A percentile compares a stretch with the other conserved stretches of the same genome.
phyloP scores from a whole-genome alignment of 192 early-diverging fungal species.

The Lobosporangium transversale region DNA sequence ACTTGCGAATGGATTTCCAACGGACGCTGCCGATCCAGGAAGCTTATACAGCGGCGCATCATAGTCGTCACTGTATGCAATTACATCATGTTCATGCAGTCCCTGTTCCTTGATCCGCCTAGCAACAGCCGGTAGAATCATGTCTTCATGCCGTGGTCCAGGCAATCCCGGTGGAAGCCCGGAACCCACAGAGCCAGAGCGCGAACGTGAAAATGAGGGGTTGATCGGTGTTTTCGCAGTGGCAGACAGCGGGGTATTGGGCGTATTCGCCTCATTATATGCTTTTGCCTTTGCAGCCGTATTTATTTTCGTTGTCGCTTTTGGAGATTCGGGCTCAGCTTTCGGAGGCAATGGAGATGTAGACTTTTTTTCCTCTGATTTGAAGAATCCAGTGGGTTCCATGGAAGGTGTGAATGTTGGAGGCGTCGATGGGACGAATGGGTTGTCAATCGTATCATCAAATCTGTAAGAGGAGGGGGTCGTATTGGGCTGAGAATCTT shows the following conservation, averaged over 20 bases:
- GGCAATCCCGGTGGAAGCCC: not conserved
- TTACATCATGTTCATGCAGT: slow-evolving; percentile 23
- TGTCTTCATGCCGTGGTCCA: slow-evolving; percentile 40
- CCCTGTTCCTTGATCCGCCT: slow-evolving; percentile 42
- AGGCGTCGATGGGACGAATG: slow-evolving; percentile 41
- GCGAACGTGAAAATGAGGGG: slow-evolving; percentile 1
- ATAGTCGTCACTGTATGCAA: slow-evolving; percentile 50
- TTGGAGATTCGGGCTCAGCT: not conserved
- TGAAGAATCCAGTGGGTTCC: slow-evolving; percentile 28
- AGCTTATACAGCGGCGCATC: slow-evolving; percentile 41
- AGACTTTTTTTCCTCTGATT: slow-evolving; percentile 2
- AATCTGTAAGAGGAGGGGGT: slow-evolving; percentile 30
- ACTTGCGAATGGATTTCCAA: slow-evolving; percentile 36
- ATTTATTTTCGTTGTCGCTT: not conserved
- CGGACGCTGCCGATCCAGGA: slow-evolving; percentile 5
- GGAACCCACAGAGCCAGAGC: slow-evolving; percentile 18
- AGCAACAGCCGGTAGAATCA: slow-evolving; percentile 46
- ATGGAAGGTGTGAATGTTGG: slow-evolving; percentile 41
- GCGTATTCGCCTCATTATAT: not conserved
- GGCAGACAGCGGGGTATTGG: slow-evolving; percentile 1
- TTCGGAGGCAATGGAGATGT: not conserved
- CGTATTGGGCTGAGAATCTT: slow-evolving; percentile 1
- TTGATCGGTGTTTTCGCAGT: slow-evolving; percentile 14
- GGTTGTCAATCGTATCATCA: slow-evolving; percentile 29
- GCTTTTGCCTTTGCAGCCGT: not conserved